Conservation (phyloP, 306 rosid species). For the Lupinus albus region DNA sequence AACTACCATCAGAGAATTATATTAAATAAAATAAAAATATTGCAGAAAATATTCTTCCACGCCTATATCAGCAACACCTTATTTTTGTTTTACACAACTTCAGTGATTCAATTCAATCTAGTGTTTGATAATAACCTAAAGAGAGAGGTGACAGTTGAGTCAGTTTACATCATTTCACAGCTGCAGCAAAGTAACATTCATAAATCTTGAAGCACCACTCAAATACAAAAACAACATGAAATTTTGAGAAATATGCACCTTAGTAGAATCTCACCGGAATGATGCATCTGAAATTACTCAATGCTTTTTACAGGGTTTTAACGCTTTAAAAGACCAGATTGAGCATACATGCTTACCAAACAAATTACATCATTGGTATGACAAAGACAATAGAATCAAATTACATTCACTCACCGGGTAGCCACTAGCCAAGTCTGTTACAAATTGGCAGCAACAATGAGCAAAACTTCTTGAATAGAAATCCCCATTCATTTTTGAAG, state of each 20-base stretch:
- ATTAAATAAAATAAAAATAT: too few relatives aligned
- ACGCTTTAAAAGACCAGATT: not conserved
- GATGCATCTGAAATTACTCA: not conserved
- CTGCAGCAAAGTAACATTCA: constrained; percentile 1
- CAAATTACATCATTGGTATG: not conserved
- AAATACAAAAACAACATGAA: constrained; percentile 3
- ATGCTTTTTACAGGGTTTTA: not conserved
- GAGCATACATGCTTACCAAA: not conserved
- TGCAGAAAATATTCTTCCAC: too few relatives aligned
- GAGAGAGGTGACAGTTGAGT: not conserved
- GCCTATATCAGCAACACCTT: too few relatives aligned
- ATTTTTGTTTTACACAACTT: not conserved
- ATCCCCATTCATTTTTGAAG: not conserved
- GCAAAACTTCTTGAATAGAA: not conserved
- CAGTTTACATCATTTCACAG: not conserved
- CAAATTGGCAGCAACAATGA: not conserved
- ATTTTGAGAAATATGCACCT: not conserved
- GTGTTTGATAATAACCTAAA: not conserved
- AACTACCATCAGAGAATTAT: too few relatives aligned
- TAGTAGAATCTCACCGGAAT: not conserved
- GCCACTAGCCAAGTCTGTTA: not conserved
- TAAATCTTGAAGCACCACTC: not conserved
- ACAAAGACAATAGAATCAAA: not conserved
- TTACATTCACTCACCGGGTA: not conserved
- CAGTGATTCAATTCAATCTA: constrained; percentile 3